phyloP scores from a whole-genome alignment of 495 filamentous ascomycete genomes.

The Copromyces sp. region DNA sequence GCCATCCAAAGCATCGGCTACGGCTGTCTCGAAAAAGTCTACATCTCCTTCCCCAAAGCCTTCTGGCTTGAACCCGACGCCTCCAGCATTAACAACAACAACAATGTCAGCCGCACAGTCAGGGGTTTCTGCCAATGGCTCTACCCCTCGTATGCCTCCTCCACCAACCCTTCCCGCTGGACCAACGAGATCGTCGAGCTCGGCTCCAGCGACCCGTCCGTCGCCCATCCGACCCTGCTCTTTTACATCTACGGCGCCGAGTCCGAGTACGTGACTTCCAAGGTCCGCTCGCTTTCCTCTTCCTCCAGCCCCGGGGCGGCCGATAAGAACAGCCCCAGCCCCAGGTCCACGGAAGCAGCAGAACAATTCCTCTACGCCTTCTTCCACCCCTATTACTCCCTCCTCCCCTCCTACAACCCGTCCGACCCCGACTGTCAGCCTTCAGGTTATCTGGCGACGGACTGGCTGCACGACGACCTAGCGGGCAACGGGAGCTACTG shows the following conservation, averaged over 20 bases:
- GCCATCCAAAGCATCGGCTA: conserved; percentile 77
- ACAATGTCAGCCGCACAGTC: conserved; percentile 20
- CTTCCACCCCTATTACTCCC: conserved; percentile 70
- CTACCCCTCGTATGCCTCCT: conserved; percentile 49
- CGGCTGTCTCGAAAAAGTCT: conserved; percentile 85
- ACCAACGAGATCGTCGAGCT: conserved; percentile 74
- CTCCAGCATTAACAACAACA: neutral
- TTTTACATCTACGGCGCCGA: conserved; percentile 80
- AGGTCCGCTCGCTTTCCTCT: conserved; percentile 25
- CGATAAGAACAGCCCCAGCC: neutral
- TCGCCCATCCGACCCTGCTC: conserved; percentile 74
- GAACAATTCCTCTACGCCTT: conserved; percentile 41
- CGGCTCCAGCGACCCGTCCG: conserved; percentile 47
- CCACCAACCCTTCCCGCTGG: conserved; percentile 57
- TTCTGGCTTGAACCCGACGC: conserved; percentile 35
- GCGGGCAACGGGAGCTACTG: conserved; percentile 85
- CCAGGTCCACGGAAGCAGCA: conserved; percentile 20
- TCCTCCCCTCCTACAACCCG: conserved; percentile 53
- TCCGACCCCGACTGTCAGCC: conserved; percentile 51
- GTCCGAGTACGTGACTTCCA: conserved; percentile 36
- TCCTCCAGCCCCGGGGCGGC: neutral
- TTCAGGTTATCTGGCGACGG: conserved; percentile 51
- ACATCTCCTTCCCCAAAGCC: conserved; percentile 71
- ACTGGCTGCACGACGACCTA: conserved; percentile 73
- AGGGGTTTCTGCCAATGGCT: conserved; percentile 60